Evolutionary conservation across 1,284 basidiomycete genomes (phyloP).

Genomic region (Meira miltonrushii): DNA sequence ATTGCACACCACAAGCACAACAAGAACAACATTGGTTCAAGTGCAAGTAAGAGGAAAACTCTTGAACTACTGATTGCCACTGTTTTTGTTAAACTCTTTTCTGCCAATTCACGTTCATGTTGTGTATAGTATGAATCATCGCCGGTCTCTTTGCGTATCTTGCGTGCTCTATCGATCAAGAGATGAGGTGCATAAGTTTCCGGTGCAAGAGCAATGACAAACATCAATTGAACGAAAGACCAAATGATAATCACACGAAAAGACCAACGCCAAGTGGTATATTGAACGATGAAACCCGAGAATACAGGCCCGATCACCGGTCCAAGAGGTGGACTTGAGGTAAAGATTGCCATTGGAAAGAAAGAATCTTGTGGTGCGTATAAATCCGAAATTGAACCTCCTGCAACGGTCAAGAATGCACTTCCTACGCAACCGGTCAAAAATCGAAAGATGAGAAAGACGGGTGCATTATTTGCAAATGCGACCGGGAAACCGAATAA

Average conservation of each 20-base stretch:
- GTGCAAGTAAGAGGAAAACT: slow-evolving; percentile 11
- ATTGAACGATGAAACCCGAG: slow-evolving; percentile 37
- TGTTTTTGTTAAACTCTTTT: slow-evolving; percentile 32
- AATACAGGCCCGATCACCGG: slow-evolving; percentile 37
- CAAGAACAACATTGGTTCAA: slow-evolving; percentile 18
- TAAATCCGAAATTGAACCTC: slow-evolving; percentile 53
- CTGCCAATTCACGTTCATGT: background rate
- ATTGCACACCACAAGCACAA: slow-evolving; percentile 55
- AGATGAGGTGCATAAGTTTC: slow-evolving; percentile 23
- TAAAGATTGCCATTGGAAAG: slow-evolving; percentile 18
- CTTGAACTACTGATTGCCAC: slow-evolving; percentile 56
- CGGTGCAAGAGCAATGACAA: slow-evolving; percentile 17
- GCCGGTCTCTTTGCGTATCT: slow-evolving; percentile 17
- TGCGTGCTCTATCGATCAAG: slow-evolving; percentile 15
- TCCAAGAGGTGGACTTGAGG: slow-evolving; percentile 19
- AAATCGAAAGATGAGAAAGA: slow-evolving; percentile 43
- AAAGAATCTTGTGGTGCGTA: slow-evolving; percentile 64
- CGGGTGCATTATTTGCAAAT: slow-evolving; percentile 21
- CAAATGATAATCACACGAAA: slow-evolving; percentile 63
- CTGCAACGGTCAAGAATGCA: slow-evolving; percentile 50
- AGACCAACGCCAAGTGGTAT: slow-evolving; percentile 56
- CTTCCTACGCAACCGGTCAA: slow-evolving; percentile 52
- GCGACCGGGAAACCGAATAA: slow-evolving; percentile 28
- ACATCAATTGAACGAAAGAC: background rate
- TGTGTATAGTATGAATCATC: background rate